Evolutionary conservation across 192 early-diverging fungal genomes (phyloP).

Genomic region (Lobosporangium transversale): DNA sequence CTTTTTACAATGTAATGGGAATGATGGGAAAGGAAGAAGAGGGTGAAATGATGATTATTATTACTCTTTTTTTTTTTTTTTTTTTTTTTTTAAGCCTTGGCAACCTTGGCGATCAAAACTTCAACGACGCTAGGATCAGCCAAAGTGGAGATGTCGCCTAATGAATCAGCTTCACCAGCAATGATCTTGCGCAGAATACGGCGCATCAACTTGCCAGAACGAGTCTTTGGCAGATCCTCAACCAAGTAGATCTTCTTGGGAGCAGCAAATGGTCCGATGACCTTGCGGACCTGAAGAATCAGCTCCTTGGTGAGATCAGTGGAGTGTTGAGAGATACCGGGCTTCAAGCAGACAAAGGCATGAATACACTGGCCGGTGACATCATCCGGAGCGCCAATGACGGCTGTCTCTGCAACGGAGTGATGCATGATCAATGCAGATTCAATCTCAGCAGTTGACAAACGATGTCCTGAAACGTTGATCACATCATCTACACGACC

Average conservation of each 20-base stretch:
- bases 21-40: no score
- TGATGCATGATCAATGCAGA: slow-evolving; percentile 85
- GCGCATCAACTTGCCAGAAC: slow-evolving; percentile 96
- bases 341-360: slow-evolving; percentile 85
- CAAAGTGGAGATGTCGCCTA: slow-evolving; percentile 91
- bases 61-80: no score
- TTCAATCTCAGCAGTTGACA: slow-evolving; percentile 95
- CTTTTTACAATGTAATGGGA: no score
- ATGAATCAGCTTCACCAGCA: slow-evolving; percentile 80
- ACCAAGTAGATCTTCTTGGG: slow-evolving; percentile 89
- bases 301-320: slow-evolving; percentile 68
- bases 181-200: slow-evolving; percentile 95
- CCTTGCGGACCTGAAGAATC: slow-evolving; percentile 79
- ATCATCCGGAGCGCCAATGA: slow-evolving; percentile 88
- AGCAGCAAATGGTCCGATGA: slow-evolving; percentile 94
- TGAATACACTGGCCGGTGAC: slow-evolving; percentile 93
- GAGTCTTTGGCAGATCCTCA: slow-evolving; percentile 93
- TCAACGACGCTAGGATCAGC: slow-evolving; percentile 73
- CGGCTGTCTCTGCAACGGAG: slow-evolving; percentile 89
- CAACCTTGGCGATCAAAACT: slow-evolving; percentile 54
- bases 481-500: slow-evolving; percentile 92
- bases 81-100: slow-evolving; percentile 27
- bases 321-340: slow-evolving; percentile 56
- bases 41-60: no score
- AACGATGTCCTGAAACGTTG: slow-evolving; percentile 95